These are phyloP conservation scores for Russula sp. DNA, from an alignment of 768 basidiomycete species.

Conservation along the genomic window DNA sequence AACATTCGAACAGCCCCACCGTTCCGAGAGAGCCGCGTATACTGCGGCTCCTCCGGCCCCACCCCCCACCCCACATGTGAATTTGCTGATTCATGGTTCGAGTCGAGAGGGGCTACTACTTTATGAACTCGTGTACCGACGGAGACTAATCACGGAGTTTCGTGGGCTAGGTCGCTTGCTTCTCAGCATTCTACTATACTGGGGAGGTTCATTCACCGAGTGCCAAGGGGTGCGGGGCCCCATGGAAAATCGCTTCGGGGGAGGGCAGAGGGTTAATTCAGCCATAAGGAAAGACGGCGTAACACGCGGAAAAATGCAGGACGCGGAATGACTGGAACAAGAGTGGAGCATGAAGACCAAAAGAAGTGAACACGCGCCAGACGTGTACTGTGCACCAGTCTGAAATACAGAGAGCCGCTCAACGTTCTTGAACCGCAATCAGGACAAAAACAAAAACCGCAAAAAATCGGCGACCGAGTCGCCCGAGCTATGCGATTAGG, in stretches of 20 bases:
- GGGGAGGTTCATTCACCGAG: not conserved
- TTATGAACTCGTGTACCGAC: not conserved
- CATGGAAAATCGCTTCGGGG: not conserved
- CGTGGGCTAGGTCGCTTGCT: not conserved
- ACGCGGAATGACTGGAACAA: not conserved
- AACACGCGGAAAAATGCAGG: constrained; percentile 7
- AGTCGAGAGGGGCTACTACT: not conserved
- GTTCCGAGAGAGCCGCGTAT: not conserved
- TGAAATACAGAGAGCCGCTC: not conserved
- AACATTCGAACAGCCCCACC: constrained; percentile 7
- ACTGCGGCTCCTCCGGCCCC: not conserved
- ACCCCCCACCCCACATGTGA: not conserved
- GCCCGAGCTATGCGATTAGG: not conserved
- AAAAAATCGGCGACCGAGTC: not conserved
- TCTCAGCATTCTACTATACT: not conserved
- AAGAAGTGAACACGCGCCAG: not conserved
- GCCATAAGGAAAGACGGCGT: not conserved
- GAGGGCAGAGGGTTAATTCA: not conserved
- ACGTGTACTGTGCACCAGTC: not conserved
- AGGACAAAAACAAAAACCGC: not conserved
- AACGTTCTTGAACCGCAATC: not conserved
- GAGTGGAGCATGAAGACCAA: not conserved
- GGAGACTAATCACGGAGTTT: constrained; percentile 11
- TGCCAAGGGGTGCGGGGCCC: not conserved
- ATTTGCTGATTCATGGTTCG: not conserved